Conservation (phyloP, 768 basidiomycete species). For the Daedaleopsis nitida region DNA sequence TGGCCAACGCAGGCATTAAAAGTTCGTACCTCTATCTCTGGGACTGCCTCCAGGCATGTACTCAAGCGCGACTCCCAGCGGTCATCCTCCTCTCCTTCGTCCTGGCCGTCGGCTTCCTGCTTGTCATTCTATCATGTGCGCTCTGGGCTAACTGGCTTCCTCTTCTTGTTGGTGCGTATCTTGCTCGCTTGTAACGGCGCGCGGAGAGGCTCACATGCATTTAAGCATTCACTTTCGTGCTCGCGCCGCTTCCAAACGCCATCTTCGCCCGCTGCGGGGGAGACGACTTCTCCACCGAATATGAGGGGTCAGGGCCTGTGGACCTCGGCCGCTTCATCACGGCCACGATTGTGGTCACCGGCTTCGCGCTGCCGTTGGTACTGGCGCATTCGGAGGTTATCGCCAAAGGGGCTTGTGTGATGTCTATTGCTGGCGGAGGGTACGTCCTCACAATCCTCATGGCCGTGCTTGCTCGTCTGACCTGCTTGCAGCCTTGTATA, state of each 20-base stretch:
- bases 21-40: conserved; percentile 23
- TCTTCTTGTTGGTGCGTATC: conserved; percentile 83
- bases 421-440: conserved; percentile 96
- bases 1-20: conserved; percentile 34
- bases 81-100: conserved; percentile 97
- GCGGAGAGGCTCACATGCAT: not conserved
- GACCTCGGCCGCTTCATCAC: conserved; percentile 97
- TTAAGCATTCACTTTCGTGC: conserved; percentile 88
- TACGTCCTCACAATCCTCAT: conserved; percentile 40
- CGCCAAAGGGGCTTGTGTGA: conserved; percentile 77
- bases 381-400: conserved; percentile 93
- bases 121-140: conserved; percentile 97
- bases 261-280: conserved; percentile 90
- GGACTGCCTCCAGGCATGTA: conserved; percentile 12
- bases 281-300: conserved; percentile 84
- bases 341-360: conserved; percentile 85
- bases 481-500: conserved; percentile 66
- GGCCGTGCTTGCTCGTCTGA: not conserved
- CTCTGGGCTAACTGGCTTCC: conserved; percentile 97
- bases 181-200: not conserved
- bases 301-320: conserved; percentile 67
- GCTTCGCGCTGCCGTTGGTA: conserved; percentile 90
- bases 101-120: conserved; percentile 94
- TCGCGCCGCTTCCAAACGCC: conserved; percentile 95
- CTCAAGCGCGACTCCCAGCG: conserved; percentile 49